Evolutionary conservation across 2,329 filamentous ascomycete genomes (phyloP), one percentile per base, ranked within the genome.

Genomic region (Samsoniella hepiali): DNA sequence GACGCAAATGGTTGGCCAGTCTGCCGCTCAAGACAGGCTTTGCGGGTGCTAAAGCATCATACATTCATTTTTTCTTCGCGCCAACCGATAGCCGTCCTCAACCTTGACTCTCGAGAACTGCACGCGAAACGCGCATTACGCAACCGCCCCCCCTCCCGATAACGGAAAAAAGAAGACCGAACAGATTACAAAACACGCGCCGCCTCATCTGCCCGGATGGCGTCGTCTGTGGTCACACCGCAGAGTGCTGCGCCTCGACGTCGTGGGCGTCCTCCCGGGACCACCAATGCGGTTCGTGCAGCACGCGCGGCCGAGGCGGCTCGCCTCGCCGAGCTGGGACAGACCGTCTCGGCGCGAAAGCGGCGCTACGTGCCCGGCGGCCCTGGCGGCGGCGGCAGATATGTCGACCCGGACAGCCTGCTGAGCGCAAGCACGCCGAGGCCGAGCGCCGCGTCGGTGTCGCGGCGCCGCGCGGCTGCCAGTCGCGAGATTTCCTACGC

Each of bases 331-430:
- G 66, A 71, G 53, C 71, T 75, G 49, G 79, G 81, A 55, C 88
- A 90, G 68, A 88, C 88, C 32, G 58, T 36, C 3, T 87, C 89
- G 13, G 81, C 81, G 1, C 93, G 92, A 77, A 86, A 85, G 72
- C 83, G 88, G 68, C 84, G 87, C 76, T 97, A 97, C 78, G 85
- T 96, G 55, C 91, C 94, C 40, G 93, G 93, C 55, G 93, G 92
- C 3, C 89, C 91, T 64, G 92, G 91, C 45, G 93, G 93, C 53
- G 92, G 93, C 64, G 92, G 93, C 27, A 83, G 93, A 72, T 96
- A 93, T 74, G 81, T 95, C 42, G 91, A 96, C 69, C 82, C 88
- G 63, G 86, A 91, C 63, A 84, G 36, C 47, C 27, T 53, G 1
- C 29, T 53, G 27, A 84, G 58, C 79, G 22, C 83, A 65, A 86